A percentile compares a stretch with the other conserved stretches of the same genome.
Evolutionary conservation across 1,139 yeast species (phyloP).

Genomic region (Lodderomyces metapsilosis): DNA sequence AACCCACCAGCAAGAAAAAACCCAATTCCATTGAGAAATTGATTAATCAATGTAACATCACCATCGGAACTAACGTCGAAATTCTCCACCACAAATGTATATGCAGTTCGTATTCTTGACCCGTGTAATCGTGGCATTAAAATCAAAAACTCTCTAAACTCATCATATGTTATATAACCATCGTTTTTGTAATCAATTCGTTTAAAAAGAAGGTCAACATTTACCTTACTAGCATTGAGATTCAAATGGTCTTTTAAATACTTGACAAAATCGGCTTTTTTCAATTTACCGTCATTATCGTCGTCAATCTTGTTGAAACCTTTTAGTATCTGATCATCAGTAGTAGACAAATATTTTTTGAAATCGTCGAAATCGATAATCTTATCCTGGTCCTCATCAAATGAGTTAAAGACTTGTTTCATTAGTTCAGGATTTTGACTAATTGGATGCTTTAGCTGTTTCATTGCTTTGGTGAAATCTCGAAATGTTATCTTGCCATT

Average conservation of each 20-base stretch:
- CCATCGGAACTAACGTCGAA: conserved; percentile 84
- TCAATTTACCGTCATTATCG: conserved; percentile 74
- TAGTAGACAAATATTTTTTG: conserved; percentile 54
- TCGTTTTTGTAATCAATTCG: conserved; percentile 60
- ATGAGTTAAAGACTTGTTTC: conserved; percentile 50
- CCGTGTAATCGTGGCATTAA: conserved; percentile 77
- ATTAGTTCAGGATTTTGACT: conserved; percentile 64
- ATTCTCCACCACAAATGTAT: conserved; percentile 75
- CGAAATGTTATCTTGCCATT: conserved; percentile 56
- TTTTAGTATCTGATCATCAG: conserved; percentile 66
- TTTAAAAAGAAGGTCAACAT: conserved; percentile 58
- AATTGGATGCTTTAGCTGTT: conserved; percentile 60
- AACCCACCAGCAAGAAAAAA: conserved; percentile 92
- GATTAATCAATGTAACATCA: conserved; percentile 81
- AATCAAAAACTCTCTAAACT: conserved; percentile 78
- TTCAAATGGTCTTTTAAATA: conserved; percentile 58
- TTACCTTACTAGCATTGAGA: conserved; percentile 51
- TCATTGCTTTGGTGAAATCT: conserved; percentile 56
- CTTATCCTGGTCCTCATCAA: conserved; percentile 58
- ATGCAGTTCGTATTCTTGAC: conserved; percentile 76
- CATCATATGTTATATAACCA: conserved; percentile 77
- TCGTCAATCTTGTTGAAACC: conserved; percentile 73
- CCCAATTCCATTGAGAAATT: conserved; percentile 79
- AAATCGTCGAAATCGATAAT: conserved; percentile 62
- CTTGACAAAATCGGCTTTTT: conserved; percentile 60